These are phyloP conservation scores for Blattamonas nauphoetae DNA, from an alignment of 78 protist genomes.

Conservation along the genomic window DNA sequence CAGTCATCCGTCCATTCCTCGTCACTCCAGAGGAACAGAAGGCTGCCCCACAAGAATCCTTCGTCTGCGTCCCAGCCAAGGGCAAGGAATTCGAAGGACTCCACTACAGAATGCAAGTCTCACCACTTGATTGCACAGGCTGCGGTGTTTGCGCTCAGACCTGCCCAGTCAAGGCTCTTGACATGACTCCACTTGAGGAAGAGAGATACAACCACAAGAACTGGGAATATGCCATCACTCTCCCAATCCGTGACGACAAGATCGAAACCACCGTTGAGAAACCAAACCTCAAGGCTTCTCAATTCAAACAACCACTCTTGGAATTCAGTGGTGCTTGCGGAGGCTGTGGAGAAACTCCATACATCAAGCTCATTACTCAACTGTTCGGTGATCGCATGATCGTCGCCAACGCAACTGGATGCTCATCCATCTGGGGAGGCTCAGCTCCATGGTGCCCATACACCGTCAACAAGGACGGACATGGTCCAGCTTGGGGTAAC, in stretches of 20 bases:
- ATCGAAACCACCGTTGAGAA: constrained; percentile 22
- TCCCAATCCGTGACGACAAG: constrained; percentile 30
- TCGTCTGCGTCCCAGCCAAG: constrained; percentile 1
- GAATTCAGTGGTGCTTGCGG: constrained; percentile 65
- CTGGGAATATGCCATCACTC: constrained; percentile 27
- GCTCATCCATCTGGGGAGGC: constrained; percentile 61
- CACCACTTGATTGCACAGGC: constrained; percentile 55
- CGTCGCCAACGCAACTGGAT: constrained; percentile 68
- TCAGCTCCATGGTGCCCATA: constrained; percentile 39
- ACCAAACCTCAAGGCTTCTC: constrained; percentile 39
- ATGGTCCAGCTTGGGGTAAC: constrained; percentile 70
- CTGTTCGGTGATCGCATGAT: constrained; percentile 54
- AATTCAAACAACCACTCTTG: constrained; percentile 52
- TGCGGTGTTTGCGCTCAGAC: constrained; percentile 46
- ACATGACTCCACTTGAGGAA: constrained; percentile 12
- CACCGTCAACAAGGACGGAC: constrained; percentile 47
- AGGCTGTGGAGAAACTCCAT: constrained; percentile 64
- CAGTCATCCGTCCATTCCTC: constrained; percentile 48
- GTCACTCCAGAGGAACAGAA: constrained; percentile 13
- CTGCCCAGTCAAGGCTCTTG: constrained; percentile 54
- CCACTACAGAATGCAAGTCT: constrained; percentile 36
- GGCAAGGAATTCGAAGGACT: constrained; percentile 22
- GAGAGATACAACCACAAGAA: constrained; percentile 14
- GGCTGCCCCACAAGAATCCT: constrained; percentile 19
- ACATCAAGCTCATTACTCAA: constrained; percentile 54